These are phyloP conservation scores for Yamadazyma nakazawae DNA, from an alignment of 805 yeast genomes.

Conservation along the genomic window DNA sequence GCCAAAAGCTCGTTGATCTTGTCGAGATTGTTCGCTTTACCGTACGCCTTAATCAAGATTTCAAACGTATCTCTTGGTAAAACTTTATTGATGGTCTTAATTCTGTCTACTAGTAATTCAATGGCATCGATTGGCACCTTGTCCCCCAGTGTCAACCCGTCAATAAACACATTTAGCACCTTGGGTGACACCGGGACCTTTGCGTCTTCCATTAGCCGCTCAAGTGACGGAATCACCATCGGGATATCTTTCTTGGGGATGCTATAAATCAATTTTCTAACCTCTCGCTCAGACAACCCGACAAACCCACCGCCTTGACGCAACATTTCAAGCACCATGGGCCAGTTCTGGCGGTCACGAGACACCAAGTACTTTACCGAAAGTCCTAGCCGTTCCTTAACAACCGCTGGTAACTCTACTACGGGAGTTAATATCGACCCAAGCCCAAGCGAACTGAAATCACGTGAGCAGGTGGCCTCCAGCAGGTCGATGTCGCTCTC, in stretches of 20 bases:
- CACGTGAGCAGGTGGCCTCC: too few relatives aligned
- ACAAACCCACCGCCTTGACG: constrained; percentile 33
- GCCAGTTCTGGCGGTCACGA: constrained; percentile 45
- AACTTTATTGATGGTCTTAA: constrained; percentile 16
- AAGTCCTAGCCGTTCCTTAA: constrained; percentile 37
- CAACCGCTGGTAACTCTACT: constrained; percentile 32
- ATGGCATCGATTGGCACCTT: constrained; percentile 22
- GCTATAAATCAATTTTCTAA: constrained; percentile 30
- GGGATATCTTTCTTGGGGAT: constrained; percentile 42
- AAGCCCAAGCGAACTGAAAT: background rate
- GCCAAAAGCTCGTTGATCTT: constrained; percentile 36
- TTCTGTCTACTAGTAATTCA: constrained; percentile 29
- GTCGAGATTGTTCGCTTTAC: constrained; percentile 35
- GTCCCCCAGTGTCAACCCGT: constrained; percentile 27
- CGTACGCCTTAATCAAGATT: constrained; percentile 43
- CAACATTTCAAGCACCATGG: constrained; percentile 40
- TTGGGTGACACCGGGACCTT: constrained; percentile 26
- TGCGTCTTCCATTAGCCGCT: constrained; percentile 35
- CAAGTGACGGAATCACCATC: constrained; percentile 31
- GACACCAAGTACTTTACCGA: constrained; percentile 38
- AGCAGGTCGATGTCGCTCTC: too few relatives aligned
- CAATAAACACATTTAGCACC: constrained; percentile 37
- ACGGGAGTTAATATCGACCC: constrained; percentile 15
- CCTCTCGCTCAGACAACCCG: constrained; percentile 30
- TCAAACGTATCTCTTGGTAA: constrained; percentile 43